A percentile compares a stretch with the other conserved stretches of the same genome.
phyloP scores from a whole-genome alignment of 257 asterid genomes.

The Solanum verrucosum region DNA sequence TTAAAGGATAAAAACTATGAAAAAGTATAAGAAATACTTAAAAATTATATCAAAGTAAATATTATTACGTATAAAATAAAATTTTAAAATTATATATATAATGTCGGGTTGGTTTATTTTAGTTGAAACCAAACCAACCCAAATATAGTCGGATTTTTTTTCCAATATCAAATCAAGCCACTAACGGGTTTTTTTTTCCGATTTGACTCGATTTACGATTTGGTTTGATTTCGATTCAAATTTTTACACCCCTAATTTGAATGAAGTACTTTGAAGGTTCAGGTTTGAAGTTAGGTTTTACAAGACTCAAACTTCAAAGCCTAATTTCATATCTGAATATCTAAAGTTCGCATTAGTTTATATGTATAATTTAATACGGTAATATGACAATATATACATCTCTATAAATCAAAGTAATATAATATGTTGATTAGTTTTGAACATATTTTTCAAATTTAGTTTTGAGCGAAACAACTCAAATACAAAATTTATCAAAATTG shows the following conservation, averaged over 20 bases:
- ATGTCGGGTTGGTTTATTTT: too few relatives aligned
- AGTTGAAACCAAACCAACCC: too few relatives aligned
- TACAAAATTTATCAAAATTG: not conserved
- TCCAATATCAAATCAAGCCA: too few relatives aligned
- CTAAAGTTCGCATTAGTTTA: not conserved
- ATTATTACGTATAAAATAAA: too few relatives aligned
- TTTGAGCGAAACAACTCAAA: not conserved
- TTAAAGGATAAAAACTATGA: too few relatives aligned
- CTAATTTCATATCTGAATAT: not conserved
- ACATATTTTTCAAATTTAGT: not conserved
- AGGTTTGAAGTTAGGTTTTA: not conserved
- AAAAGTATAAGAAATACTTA: too few relatives aligned
- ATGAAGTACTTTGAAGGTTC: not conserved
- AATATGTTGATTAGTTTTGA: not conserved
- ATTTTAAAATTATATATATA: too few relatives aligned
- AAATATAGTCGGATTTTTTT: too few relatives aligned
- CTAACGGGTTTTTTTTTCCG: fast-evolving
- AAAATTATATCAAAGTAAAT: too few relatives aligned
- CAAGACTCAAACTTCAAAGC: not conserved
- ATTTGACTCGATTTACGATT: fast-evolving
- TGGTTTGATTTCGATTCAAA: fast-evolving
- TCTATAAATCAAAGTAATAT: not conserved
- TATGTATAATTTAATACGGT: not conserved
- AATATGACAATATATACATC: not conserved
- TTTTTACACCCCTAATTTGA: too few relatives aligned